Conservation (phyloP, 768 basidiomycete species). For the Tylopilus sp. region DNA sequence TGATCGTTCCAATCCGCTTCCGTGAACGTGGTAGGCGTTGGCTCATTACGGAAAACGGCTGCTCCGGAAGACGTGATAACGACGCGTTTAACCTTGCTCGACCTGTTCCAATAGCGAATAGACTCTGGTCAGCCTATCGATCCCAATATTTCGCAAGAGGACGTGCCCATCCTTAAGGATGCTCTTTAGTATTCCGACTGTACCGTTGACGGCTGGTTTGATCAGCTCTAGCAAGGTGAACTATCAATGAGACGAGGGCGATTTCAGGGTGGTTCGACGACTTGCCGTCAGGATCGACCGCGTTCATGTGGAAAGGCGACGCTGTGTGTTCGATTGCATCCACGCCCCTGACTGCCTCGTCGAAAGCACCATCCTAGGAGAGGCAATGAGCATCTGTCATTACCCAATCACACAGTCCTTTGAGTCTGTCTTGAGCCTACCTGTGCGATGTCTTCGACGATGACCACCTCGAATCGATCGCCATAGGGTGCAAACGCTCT, state of each 20-base stretch:
- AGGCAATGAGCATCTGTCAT: no score
- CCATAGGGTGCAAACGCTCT: slow-evolving; percentile 50
- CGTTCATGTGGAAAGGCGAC: slow-evolving; percentile 52
- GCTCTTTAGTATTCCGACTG: slow-evolving; percentile 57
- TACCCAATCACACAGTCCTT: no score
- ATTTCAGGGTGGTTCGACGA: background rate
- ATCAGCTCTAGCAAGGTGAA: slow-evolving; percentile 51
- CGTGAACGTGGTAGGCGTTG: no score
- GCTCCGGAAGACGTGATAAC: no score
- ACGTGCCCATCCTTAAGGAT: slow-evolving; percentile 51
- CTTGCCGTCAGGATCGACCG: slow-evolving; percentile 40
- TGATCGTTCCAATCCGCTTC: no score
- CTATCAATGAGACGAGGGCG: background rate
- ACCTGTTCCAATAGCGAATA: no score
- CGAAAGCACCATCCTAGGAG: slow-evolving; percentile 63
- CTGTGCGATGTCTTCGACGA: slow-evolving; percentile 62
- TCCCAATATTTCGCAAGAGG: no score
- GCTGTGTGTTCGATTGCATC: slow-evolving; percentile 70
- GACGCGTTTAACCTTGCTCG: no score
- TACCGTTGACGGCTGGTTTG: slow-evolving; percentile 69
- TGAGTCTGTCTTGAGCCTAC: slow-evolving; percentile 26
- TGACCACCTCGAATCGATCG: no score
- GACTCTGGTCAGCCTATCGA: no score
- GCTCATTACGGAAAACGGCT: no score
- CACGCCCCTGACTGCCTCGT: slow-evolving; percentile 74